Evolutionary conservation across 495 filamentous ascomycete species (phyloP), one percentile per base, ranked within the genome.

Genomic region (Penicillium soppii): DNA sequence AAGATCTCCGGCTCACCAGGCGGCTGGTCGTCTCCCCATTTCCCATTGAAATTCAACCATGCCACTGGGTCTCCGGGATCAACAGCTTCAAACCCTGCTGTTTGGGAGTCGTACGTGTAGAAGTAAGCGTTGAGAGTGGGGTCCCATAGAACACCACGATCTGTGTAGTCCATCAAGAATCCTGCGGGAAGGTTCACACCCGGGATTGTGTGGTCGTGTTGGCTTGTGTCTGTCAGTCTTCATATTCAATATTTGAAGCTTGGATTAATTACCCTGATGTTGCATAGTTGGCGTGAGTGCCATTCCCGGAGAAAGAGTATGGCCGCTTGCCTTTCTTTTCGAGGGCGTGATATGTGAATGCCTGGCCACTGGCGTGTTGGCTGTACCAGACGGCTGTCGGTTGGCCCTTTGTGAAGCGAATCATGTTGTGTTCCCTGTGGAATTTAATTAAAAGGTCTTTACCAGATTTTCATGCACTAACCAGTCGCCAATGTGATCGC

Each of bases 401-500:
- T 84, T 7, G 56, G 21, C 81, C 83, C 42, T 85, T 73, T 12
- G 70, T 36, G 62, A 88, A 88, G 10, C 85, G 82, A 45, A 88
- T 73, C 83, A 86, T 84, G 52, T 79, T 84, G 59, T 87, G 83
- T 57, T 86, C 83, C 79, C 78, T 72, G 37, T 35, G 23, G 39
- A 35, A n/a, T 25, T 23, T 15, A 50, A 29, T 8, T 9, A 3
- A 29, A 1, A 7, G 2, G 21, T 17, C 17, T 9, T 22, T 1
- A 0, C 13, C 21, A 13, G 13, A 3, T 6, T 30, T 22, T 12
- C 8, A n/a, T 19, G n/a, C 17, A 56, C 57, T 13, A 57, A 80
- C 82, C 81, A 85, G 54, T 86, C 82, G 19, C 83, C 84, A 35
- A 87, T 74, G 55, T 88, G 84, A 59, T 84, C 66, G 2, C 82